Percentiles rank a stretch among this genome's conserved stretches.
Evolutionary conservation across 257 asterid genomes (phyloP).

Genomic region (Salvia splendens): DNA sequence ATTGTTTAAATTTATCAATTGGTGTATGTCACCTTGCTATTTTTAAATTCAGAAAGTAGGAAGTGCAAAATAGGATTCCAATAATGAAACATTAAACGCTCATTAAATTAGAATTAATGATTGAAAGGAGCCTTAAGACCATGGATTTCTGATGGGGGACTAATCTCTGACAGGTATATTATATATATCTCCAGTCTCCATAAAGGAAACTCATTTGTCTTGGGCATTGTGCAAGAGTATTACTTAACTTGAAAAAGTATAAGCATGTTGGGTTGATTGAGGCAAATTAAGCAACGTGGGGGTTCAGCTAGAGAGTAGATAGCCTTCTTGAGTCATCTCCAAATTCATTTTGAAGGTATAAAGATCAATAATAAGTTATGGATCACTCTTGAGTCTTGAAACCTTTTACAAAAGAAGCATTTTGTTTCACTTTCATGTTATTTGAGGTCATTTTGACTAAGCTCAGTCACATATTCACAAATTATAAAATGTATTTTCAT

Average conservation of each 20-base stretch:
- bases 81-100: neutral
- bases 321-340: neutral
- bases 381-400: neutral
- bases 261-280: conserved; percentile 7
- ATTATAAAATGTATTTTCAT: neutral
- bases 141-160: neutral
- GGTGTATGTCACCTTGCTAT: no score
- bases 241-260: conserved; percentile 3
- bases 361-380: neutral
- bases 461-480: neutral
- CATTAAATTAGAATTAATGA: neutral
- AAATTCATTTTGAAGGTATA: neutral
- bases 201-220: neutral
- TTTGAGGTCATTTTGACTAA: neutral
- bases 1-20: no score
- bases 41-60: neutral
- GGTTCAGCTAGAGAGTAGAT: conserved; percentile 2
- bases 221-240: neutral
- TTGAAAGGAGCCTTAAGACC: neutral
- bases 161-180: neutral
- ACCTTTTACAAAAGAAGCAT: neutral
- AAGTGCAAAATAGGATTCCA: neutral
- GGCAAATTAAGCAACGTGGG: neutral
- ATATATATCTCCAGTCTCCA: neutral
- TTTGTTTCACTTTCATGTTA: neutral